Evolutionary conservation across 345 rosid genomes (phyloP), one percentile per base, ranked within the genome.

Genomic region (Zanthoxylum bungeanum): DNA sequence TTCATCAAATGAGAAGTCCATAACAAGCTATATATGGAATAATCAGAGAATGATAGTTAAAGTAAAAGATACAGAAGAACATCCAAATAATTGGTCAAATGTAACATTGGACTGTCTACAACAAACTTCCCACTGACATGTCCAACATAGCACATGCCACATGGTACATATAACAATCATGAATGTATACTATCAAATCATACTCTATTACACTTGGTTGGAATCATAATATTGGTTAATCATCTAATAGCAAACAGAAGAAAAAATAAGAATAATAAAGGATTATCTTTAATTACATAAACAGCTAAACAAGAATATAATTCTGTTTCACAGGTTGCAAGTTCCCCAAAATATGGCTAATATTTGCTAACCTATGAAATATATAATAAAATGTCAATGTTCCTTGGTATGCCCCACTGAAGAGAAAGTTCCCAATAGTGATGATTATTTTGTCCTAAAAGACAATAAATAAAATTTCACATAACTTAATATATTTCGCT

Each of bases 361-460:
- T 33, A 66, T n/a, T 50, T 66, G 46, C 46, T 66, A 31, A 30
- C 33, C 42, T 53, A n/a, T 21, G 42, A 66, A 42, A 28, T 22
- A 66, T 50, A 19, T 19, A 34, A 16, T 4, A 7, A 37, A 36
- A 10, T 2, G 8, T 24, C 34, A 68, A 24, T 51, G 62, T 68
- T 24, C 37, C 62, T 9, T 2, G 34, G 16, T 22, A 27, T 39
- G 34, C 37, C 27, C 9, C 69, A 63, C 19, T 31, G 40, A 67
- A 66, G 68, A 36, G 69, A 34, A 64, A 60, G 25, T 51, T 16
- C 52, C 60, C 42, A 42, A 67, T 40, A 65, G 39, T 47, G 10
- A 68, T 46, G 34, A 64, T 21, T 28, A 19, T 68, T 24, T 10
- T 62, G 64, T 69, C 47, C 65, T 36, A 22, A 64, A 42, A 36